Evolutionary conservation across 2,329 filamentous ascomycete genomes (phyloP), one percentile per base, ranked within the genome.

Genomic region (Metarhizium guizhouense): DNA sequence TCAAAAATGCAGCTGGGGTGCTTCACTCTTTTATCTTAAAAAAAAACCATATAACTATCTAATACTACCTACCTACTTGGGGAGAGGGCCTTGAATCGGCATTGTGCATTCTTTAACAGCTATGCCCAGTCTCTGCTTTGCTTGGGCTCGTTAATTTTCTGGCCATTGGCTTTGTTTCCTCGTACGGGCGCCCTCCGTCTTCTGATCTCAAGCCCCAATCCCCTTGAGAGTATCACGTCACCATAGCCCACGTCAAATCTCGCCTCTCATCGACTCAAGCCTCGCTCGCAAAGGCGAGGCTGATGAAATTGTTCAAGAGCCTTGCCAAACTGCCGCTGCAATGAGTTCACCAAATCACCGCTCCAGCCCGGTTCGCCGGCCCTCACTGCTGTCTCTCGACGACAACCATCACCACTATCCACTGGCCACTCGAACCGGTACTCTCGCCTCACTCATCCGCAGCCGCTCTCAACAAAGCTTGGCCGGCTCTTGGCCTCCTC

Each of bases 381-480:
- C 67, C 51, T 71, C 68, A 29, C 61, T 69, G 36, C 63, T 69
- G 49, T 63, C 62, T n/a, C 62, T 61, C 51, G 69, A 71, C 16
- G 69, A 72, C 48, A 64, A 59, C 42, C 64, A 59, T 36, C 60
- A 63, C 48, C 61, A 68, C 49, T 69, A 65, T 30, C 64, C 67
- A 16, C 59, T 73, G 49, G 66, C 64, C 40, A 73, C 71, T 13
- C 67, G 71, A 30, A 72, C 68, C 55, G 70, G 70, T 49, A 65
- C 68, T 14, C 62, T 74, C 52, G 66, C 70, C 36, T 71, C 69
- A 3, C 65, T 74, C 53, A 72, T 73, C 60, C 65, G 72, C 48
- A 72, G 63, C 47, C 71, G 72, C 53, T 74, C 72, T 6, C 68
- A 71, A 58, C 64, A 66, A 56, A 69, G 63, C 61, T 56, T 70